These are phyloP conservation scores for Coniella lustricola DNA, from an alignment of 2,329 filamentous ascomycete genomes.

Conservation along the genomic window DNA sequence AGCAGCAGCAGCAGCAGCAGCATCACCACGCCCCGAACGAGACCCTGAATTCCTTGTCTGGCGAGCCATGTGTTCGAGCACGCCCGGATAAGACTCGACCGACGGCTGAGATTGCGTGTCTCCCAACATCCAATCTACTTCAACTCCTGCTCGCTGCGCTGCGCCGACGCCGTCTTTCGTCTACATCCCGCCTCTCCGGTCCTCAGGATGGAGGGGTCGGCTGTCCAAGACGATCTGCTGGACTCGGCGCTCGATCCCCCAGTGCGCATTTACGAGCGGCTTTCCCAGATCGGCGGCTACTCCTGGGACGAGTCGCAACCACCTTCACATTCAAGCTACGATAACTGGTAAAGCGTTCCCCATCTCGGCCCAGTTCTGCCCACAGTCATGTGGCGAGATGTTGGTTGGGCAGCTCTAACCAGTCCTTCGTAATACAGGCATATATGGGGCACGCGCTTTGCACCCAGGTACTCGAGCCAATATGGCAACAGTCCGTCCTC, in stretches of 20 bases:
- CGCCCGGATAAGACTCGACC: constrained; percentile 9
- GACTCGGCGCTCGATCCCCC: constrained; percentile 50
- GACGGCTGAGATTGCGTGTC: constrained; percentile 17
- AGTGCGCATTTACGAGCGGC: constrained; percentile 62
- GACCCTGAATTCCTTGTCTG: not conserved
- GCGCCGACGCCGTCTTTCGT: not conserved
- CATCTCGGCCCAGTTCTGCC: too few species aligned
- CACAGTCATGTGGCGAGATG: not conserved
- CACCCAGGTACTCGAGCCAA: constrained; percentile 37
- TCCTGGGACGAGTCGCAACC: constrained; percentile 62
- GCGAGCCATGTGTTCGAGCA: constrained; percentile 13
- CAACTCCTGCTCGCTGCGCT: not conserved
- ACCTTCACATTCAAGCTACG: constrained; percentile 65
- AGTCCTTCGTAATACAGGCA: constrained; percentile 40
- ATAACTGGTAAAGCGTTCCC: constrained; percentile 65
- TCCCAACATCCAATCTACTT: constrained; percentile 4
- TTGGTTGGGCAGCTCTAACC: constrained; percentile 12
- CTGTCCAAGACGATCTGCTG: constrained; percentile 41
- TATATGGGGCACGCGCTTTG: constrained; percentile 56
- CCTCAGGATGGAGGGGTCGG: constrained; percentile 44
- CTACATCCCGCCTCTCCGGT: not conserved
- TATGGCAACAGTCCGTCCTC: constrained; percentile 39
- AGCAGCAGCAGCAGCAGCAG: not conserved
- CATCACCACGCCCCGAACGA: not conserved
- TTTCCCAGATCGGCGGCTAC: constrained; percentile 67